Conservation (phyloP, 2,329 filamentous ascomycete genomes). For the Aaosphaeria pasadenensis region DNA sequence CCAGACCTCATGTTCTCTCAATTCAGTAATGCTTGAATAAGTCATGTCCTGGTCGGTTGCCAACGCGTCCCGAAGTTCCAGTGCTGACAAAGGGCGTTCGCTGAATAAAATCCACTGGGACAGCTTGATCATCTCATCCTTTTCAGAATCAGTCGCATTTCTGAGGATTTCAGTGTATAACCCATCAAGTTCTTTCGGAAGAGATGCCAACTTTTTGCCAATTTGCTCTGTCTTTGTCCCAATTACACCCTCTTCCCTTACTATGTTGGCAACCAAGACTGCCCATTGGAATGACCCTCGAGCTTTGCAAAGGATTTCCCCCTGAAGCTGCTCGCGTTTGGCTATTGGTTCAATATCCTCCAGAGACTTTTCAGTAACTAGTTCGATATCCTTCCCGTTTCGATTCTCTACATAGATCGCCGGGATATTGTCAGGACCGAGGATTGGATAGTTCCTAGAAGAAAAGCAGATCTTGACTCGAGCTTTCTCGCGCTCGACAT, state of each 20-base stretch:
- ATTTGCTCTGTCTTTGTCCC: slow-evolving; percentile 3
- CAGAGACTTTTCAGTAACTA: neutral
- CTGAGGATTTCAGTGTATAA: slow-evolving; percentile 5
- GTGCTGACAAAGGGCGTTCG: slow-evolving; percentile 3
- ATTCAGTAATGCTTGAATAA: neutral
- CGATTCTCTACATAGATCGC: slow-evolving; percentile 1
- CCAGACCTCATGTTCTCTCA: slow-evolving; percentile 2
- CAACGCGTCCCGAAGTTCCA: slow-evolving; percentile 10
- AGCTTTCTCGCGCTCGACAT: slow-evolving; percentile 1
- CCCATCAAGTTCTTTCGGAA: slow-evolving; percentile 1
- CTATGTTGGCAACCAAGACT: neutral
- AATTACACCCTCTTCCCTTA: neutral
- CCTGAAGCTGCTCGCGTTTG: slow-evolving; percentile 1
- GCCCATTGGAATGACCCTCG: slow-evolving; percentile 6
- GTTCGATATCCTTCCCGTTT: slow-evolving; percentile 4
- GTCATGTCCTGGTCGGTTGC: slow-evolving; percentile 6
- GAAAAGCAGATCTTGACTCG: slow-evolving; percentile 6
- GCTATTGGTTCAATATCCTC: slow-evolving; percentile 1
- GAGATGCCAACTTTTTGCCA: slow-evolving; percentile 1
- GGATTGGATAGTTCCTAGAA: slow-evolving; percentile 8
- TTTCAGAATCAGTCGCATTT: slow-evolving; percentile 1
- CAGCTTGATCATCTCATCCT: slow-evolving; percentile 3
- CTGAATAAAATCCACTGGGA: slow-evolving; percentile 4
- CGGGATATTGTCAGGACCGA: slow-evolving; percentile 1
- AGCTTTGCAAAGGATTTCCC: slow-evolving; percentile 3